A percentile compares a stretch with the other conserved stretches of the same genome.
phyloP scores from a whole-genome alignment of 768 basidiomycete genomes.

The Psilocybe cubensis region DNA sequence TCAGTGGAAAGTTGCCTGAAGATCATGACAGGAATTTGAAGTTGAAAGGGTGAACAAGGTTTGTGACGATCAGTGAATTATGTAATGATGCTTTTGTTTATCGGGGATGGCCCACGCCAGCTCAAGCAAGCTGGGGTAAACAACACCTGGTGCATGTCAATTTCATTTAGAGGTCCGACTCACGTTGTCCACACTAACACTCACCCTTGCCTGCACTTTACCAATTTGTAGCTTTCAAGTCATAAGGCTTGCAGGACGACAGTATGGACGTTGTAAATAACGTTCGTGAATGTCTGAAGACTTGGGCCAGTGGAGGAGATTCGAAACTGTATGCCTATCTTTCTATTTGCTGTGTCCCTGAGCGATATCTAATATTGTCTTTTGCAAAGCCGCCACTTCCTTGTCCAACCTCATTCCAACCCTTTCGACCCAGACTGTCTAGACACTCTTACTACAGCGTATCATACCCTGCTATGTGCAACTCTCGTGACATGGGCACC shows the following conservation, averaged over 20 bases:
- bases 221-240: constrained; percentile 1
- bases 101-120: constrained; percentile 27
- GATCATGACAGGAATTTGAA: too few species aligned
- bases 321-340: constrained; percentile 57
- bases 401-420: constrained; percentile 63
- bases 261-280: constrained; percentile 66
- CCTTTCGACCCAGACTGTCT: constrained; percentile 53
- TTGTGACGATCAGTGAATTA: constrained; percentile 12
- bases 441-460: constrained; percentile 66
- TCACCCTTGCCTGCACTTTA: constrained; percentile 8
- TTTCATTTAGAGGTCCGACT: constrained; percentile 10
- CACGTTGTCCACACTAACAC: constrained; percentile 13
- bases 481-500: constrained; percentile 61
- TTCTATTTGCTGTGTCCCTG: constrained; percentile 9
- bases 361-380: constrained; percentile 9
- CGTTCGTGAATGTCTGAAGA: constrained; percentile 51
- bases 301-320: constrained; percentile 65
- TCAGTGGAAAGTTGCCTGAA: too few species aligned
- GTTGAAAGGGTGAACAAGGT: neutral
- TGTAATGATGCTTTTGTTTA: constrained; percentile 39
- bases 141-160: constrained; percentile 19
- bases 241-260: constrained; percentile 2
- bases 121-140: constrained; percentile 14
- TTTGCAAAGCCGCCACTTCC: constrained; percentile 57
- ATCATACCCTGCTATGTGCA: constrained; percentile 68